Conservation (phyloP, 495 filamentous ascomycete species). For the Cryomyces minteri region DNA sequence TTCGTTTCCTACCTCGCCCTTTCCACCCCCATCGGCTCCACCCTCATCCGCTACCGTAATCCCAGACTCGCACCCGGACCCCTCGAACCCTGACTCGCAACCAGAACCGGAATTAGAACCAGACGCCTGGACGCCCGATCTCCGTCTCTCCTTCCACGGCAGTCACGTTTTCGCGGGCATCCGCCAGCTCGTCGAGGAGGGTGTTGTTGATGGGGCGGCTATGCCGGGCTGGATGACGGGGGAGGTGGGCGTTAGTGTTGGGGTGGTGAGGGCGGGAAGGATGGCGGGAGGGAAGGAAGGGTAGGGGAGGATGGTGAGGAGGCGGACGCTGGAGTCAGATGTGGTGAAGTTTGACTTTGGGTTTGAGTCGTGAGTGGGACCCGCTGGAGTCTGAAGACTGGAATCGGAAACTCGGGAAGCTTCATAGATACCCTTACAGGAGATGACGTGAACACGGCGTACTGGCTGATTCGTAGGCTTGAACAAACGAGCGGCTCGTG, state of each 20-base stretch:
- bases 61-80: slow-evolving; percentile 4
- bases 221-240: slow-evolving; percentile 91
- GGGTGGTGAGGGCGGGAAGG: slow-evolving; percentile 42
- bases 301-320: too few relatives aligned
- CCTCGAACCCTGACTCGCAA: slow-evolving; percentile 11
- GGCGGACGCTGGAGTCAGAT: too few relatives aligned
- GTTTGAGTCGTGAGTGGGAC: too few relatives aligned
- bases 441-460: too few relatives aligned
- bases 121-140: slow-evolving; percentile 30
- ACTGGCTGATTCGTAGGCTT: too few relatives aligned
- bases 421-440: too few relatives aligned
- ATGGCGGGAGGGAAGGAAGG: slow-evolving; percentile 7
- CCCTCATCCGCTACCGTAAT: slow-evolving; percentile 13
- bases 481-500: too few relatives aligned
- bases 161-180: slow-evolving; percentile 68
- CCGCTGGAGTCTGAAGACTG: too few relatives aligned
- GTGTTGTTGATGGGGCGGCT: slow-evolving; percentile 48
- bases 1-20: slow-evolving; percentile 23
- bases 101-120: slow-evolving; percentile 3
- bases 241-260: slow-evolving; percentile 60
- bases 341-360: too few relatives aligned
- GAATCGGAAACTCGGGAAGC: too few relatives aligned
- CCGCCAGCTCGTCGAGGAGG: slow-evolving; percentile 52
- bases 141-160: slow-evolving; percentile 53
- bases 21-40: slow-evolving; percentile 7